phyloP scores from a whole-genome alignment of 164 flowering plant species.

The Vitis cinerea region DNA sequence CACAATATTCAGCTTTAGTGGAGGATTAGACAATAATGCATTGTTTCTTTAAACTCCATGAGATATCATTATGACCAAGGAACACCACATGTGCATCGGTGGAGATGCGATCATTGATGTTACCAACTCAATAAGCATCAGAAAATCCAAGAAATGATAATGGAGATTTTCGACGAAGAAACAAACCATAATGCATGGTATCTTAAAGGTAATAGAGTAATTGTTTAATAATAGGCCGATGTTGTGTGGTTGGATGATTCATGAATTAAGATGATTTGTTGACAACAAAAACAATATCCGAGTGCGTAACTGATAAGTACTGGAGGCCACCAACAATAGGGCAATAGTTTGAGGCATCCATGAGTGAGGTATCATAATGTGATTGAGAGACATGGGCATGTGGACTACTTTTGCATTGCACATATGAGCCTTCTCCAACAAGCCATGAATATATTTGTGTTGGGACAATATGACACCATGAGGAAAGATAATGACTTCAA shows the following conservation, averaged over 20 bases:
- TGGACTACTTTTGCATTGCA: not conserved
- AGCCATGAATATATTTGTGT: not conserved
- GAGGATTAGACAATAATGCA: not conserved
- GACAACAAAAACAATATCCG: not conserved
- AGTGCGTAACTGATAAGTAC: not conserved
- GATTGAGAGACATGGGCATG: slow-evolving; percentile 1
- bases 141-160: not conserved
- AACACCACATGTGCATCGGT: not conserved
- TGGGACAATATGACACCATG: not conserved
- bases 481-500: not conserved
- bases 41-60: slow-evolving; percentile 3
- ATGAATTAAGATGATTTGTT: not conserved
- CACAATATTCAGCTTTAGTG: not conserved
- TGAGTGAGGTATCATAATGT: not conserved
- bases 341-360: not conserved
- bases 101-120: not conserved
- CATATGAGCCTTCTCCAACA: not conserved
- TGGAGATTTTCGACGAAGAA: not conserved
- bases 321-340: not conserved
- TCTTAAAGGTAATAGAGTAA: not conserved
- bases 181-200: not conserved
- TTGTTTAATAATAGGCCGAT: not conserved
- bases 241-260: not conserved
- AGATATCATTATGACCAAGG: slow-evolving; percentile 5
- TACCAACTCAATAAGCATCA: not conserved